These are phyloP conservation scores for Lactifluus hygrophoroides DNA, from an alignment of 768 basidiomycete genomes.

Conservation along the genomic window DNA sequence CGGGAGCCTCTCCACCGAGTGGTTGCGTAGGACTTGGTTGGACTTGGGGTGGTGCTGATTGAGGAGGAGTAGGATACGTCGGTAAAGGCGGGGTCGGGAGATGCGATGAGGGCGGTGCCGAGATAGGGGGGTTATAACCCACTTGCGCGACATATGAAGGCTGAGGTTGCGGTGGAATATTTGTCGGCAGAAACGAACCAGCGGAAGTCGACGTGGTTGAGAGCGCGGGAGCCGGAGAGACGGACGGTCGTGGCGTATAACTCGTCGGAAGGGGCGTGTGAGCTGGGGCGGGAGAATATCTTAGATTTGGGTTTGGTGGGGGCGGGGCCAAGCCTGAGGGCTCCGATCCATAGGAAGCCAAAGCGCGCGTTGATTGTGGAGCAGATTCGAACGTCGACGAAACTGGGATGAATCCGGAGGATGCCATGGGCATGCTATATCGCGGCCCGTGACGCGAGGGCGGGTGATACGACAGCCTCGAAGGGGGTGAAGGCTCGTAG, in stretches of 20 bases:
- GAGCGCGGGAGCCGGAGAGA: constrained; percentile 16
- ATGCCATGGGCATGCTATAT: constrained; percentile 55
- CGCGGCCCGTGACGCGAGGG: constrained; percentile 43
- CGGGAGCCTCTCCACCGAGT: not conserved
- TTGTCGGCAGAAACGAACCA: constrained; percentile 7
- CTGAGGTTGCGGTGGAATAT: constrained; percentile 3
- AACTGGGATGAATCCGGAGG: constrained; percentile 63
- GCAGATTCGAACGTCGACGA: constrained; percentile 24
- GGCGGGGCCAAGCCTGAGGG: constrained; percentile 17
- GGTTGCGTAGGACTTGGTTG: constrained; percentile 1
- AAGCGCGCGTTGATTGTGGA: not conserved
- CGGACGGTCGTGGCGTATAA: not conserved
- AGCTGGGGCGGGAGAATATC: constrained; percentile 22
- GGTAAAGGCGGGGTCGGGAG: constrained; percentile 18
- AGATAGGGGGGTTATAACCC: constrained; percentile 15
- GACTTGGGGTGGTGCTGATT: constrained; percentile 25
- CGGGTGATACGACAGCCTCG: constrained; percentile 30
- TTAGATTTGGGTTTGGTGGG: constrained; percentile 20
- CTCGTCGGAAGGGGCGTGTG: constrained; percentile 16
- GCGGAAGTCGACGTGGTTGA: constrained; percentile 1
- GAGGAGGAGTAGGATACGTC: constrained; percentile 33
- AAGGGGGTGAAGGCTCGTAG: constrained; percentile 35
- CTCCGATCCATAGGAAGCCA: constrained; percentile 19
- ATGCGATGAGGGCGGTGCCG: constrained; percentile 22
- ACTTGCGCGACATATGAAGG: constrained; percentile 3